A percentile compares a stretch with the other conserved stretches of the same genome.
Conservation (phyloP, 192 early-diverging fungal species). For the Backusella macrospora region DNA sequence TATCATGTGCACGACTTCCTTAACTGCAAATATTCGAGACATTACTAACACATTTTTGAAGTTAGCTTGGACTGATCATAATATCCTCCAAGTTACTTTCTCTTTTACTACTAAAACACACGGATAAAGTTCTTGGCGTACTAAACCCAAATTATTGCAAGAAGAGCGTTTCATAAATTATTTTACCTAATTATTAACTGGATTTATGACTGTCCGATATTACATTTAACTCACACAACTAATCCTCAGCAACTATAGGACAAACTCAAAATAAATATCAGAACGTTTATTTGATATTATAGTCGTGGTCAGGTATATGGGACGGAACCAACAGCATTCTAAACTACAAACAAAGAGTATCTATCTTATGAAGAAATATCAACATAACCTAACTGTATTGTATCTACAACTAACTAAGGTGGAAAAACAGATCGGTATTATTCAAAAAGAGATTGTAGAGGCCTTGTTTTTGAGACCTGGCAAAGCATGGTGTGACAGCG, state of each 20-base stretch:
- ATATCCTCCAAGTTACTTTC: background rate
- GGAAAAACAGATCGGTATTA: background rate
- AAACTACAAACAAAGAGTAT: background rate
- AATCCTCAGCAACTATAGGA: background rate
- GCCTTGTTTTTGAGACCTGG: background rate
- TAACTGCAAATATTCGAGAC: background rate
- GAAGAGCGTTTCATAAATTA: background rate
- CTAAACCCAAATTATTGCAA: constrained; percentile 6
- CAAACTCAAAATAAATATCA: background rate
- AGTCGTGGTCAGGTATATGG: background rate
- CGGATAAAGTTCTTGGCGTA: constrained; percentile 23
- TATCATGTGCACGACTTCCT: constrained; percentile 13
- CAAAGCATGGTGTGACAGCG: background rate
- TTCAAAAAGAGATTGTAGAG: background rate
- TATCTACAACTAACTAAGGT: background rate
- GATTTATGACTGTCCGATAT: background rate
- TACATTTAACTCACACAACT: background rate
- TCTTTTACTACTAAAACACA: background rate
- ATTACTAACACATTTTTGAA: background rate
- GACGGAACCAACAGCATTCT: background rate
- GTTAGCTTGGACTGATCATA: constrained; percentile 16
- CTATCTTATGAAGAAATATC: background rate
- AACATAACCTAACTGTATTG: background rate
- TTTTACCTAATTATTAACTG: background rate
- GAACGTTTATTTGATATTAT: background rate